Conservation (phyloP, 306 rosid genomes). For the Quercus agrifolia region DNA sequence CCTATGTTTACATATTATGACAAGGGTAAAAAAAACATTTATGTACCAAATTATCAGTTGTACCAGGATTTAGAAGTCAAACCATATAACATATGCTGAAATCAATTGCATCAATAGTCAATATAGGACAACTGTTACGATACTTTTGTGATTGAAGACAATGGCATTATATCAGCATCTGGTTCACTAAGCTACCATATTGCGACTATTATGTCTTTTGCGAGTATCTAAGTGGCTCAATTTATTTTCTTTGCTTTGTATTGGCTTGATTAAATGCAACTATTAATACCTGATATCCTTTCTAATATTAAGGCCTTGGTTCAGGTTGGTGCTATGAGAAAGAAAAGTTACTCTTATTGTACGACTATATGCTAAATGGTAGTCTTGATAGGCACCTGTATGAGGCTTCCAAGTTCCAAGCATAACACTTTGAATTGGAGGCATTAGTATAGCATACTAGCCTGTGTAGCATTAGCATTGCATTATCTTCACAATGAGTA, state of each 20-base stretch:
- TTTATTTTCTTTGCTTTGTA: not conserved
- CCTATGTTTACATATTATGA: no score
- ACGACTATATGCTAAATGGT: slow-evolving; percentile 51
- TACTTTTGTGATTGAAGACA: no score
- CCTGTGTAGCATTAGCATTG: slow-evolving; percentile 42
- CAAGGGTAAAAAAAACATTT: no score
- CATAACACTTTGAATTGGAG: slow-evolving; percentile 30
- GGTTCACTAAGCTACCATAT: no score
- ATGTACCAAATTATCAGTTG: no score
- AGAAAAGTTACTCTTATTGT: slow-evolving; percentile 43
- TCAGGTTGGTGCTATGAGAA: slow-evolving; percentile 55
- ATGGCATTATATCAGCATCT: no score
- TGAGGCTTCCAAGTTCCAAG: not conserved
- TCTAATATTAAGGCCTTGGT: not conserved
- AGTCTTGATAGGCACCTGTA: slow-evolving; percentile 45
- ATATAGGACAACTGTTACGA: no score
- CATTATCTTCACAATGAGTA: slow-evolving; percentile 48
- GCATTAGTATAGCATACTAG: slow-evolving; percentile 34
- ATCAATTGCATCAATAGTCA: no score
- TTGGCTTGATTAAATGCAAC: not conserved
- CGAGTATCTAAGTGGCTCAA: no score
- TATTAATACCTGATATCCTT: not conserved
- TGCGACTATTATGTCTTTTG: no score
- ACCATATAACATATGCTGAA: no score
- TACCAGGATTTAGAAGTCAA: no score